Evolutionary conservation across 1,139 yeast genomes (phyloP).

Genomic region (Sugiyamaella xylanicola): DNA sequence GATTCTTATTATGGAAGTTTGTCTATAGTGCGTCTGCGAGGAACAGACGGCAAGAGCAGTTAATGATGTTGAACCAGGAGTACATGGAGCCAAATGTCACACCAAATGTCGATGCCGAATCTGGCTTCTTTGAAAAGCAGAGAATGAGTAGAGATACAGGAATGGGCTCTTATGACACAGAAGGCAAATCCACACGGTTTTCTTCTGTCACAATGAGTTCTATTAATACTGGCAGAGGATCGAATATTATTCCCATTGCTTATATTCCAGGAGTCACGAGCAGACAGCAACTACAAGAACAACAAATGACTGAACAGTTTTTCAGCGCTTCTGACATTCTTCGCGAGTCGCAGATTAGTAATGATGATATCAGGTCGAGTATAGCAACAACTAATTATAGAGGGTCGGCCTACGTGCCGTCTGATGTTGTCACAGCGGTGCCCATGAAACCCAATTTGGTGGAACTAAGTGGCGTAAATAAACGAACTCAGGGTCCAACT

Average conservation of each 20-base stretch:
- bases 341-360: conserved; percentile 30
- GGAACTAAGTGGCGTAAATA: conserved; percentile 31
- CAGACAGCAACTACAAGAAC: conserved; percentile 26
- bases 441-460: conserved; percentile 40
- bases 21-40: conserved; percentile 32
- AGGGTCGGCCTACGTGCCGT: conserved; percentile 39
- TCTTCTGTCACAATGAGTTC: conserved; percentile 33
- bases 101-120: conserved; percentile 28
- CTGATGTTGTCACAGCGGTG: conserved; percentile 38
- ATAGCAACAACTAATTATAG: conserved; percentile 40
- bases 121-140: conserved; percentile 26
- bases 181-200: conserved; percentile 20
- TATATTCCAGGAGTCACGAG: conserved; percentile 82
- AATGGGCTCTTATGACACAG: conserved; percentile 5
- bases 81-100: conserved; percentile 10
- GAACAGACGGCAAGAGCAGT: conserved; percentile 19
- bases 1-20: conserved; percentile 37
- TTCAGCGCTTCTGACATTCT: conserved; percentile 32
- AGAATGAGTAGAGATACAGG: conserved; percentile 12
- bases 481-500: conserved; percentile 7
- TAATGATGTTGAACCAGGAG: conserved; percentile 12
- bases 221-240: conserved; percentile 59
- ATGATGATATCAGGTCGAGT: conserved; percentile 33
- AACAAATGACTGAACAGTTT: conserved; percentile 23
- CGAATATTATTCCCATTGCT: conserved; percentile 89